Base-by-base conservation (phyloP, 139 green algal species). In the Pleodorina starrii region DNA sequence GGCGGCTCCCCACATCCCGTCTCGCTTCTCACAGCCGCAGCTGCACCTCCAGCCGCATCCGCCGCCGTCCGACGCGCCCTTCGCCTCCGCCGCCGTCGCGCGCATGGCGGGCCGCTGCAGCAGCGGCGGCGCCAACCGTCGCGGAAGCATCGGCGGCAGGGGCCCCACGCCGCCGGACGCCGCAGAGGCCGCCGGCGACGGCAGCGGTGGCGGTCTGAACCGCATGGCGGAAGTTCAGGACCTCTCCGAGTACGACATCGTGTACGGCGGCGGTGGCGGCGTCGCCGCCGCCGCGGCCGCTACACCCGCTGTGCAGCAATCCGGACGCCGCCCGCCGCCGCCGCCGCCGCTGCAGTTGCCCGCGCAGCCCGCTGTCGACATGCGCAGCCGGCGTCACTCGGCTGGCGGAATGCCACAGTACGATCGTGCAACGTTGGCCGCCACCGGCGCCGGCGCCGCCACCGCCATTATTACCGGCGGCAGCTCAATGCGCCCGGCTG, bases 331-430 rank as follows among this genome's bases (percentile, higher is more conserved):
- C 63, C 63, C 6, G 35, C 38, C 40, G 72, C 72, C 72, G 40
- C 42, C 72, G 72, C 72, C 72, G 40, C 72, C 16, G 42, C 72
- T 80, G 25, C 72, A 80, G 12, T 36, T 78, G 71, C 71, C 71
- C 14, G 79, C 40, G 71, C 72, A 51, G 40, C 72, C 72, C 7
- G 19, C 17, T 14, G 72, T 40, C 19, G 72, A 80, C 72, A 35
- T 54, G 72, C 72, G 72, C 72, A 59, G 72, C 19, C 38, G 72
- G 40, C 72, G 72, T 21, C 72, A 80, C 72, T 80, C 72, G 10
- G 72, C 42, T 21, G 72, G 72, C 27, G 72, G 72, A 7, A 46
- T 46, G 5, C 1, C 14, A 10, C 68, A 17, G 32, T n/a, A 76
- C 68, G 68, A 32, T 76, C 68, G 68, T 35, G 29, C 27, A 11